Evolutionary conservation across 129 eudicot genomes (phyloP), one percentile per base, ranked within the genome.

Genomic region (Solidago caesia): DNA sequence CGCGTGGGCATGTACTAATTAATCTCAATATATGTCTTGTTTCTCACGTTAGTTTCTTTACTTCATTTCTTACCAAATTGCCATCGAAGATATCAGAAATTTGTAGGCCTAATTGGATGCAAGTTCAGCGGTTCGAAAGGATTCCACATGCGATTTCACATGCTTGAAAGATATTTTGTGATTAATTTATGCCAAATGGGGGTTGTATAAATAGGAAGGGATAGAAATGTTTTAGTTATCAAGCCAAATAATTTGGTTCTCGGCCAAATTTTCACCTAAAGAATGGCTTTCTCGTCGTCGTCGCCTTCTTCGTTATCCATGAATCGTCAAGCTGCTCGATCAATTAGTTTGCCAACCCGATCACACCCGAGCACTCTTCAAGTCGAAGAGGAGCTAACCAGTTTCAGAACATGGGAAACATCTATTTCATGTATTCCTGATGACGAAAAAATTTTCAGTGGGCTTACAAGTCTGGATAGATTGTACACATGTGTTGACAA

Each of bases 301-400:
- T 29, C 2, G 1, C 21, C 70, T 44, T 72, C 81, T 25, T 60
- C 76, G 12, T 55, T 33, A 45, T 47, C 66, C 6, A 73, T 33
- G 58, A 73, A 58, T 47, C 61, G 53, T 8, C 71, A 39, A 7
- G 66, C 79, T 45, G 64, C 78, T 58, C 77, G 92, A 74, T 87
- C 89, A 7, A 70, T 82, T 74, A 87, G 92, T 80, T 80, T 87
- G 79, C 92, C 92, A 51, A 44, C 75, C 4, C 76, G 86, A 74
- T 80, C 88, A 33, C 82, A 84, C 52, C 83, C 87, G 13, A 74
- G 70, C 58, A 82, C 84, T 44, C 80, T 66, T 53, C 75, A 67
- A 73, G 46, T 80, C 44, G 84, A 82, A 69, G 81, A 84, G 55
- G 82, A 79, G 81, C 84, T 87, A 39, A 46, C 72, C 58, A 76